phyloP scores from a whole-genome alignment of 1,284 basidiomycete genomes.

The Fomitopsis betulina region DNA sequence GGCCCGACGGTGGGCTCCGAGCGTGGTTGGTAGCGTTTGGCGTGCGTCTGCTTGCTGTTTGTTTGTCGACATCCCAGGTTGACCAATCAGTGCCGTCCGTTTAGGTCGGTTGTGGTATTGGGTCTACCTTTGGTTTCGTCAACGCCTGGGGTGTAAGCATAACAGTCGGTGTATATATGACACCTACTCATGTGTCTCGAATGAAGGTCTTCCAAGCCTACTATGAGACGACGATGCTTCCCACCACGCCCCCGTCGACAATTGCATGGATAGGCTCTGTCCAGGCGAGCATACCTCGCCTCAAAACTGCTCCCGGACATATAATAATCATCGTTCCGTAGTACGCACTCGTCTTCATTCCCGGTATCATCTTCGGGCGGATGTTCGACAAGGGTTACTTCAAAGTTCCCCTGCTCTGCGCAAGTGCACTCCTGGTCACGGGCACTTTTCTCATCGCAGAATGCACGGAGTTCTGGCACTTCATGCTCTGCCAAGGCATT shows the following conservation, averaged over 20 bases:
- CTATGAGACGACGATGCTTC: constrained; percentile 34
- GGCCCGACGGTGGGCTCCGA: constrained; percentile 35
- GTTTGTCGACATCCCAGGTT: not conserved
- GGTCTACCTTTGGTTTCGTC: constrained; percentile 37
- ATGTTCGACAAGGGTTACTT: constrained; percentile 52
- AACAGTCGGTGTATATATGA: not conserved
- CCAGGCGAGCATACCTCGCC: constrained; percentile 36
- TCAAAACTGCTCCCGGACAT: not conserved
- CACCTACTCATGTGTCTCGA: not conserved
- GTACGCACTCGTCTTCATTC: constrained; percentile 44
- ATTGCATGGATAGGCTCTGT: constrained; percentile 76
- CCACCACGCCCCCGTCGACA: constrained; percentile 37
- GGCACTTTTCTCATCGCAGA: constrained; percentile 47
- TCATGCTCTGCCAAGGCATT: constrained; percentile 46
- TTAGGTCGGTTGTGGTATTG: constrained; percentile 21
- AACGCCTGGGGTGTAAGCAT: constrained; percentile 39
- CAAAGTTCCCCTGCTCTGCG: constrained; percentile 32
- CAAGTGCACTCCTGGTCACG: constrained; percentile 32
- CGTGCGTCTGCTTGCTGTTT: constrained; percentile 21
- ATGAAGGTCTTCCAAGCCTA: constrained; percentile 41
- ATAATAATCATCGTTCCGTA: constrained; percentile 5
- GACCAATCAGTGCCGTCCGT: not conserved
- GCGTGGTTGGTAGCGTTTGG: constrained; percentile 37
- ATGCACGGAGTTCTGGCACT: constrained; percentile 49
- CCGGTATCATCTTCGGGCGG: constrained; percentile 45